Evolutionary conservation across 352 stramenopile species (phyloP).

Genomic region (Phytophthora quininea): DNA sequence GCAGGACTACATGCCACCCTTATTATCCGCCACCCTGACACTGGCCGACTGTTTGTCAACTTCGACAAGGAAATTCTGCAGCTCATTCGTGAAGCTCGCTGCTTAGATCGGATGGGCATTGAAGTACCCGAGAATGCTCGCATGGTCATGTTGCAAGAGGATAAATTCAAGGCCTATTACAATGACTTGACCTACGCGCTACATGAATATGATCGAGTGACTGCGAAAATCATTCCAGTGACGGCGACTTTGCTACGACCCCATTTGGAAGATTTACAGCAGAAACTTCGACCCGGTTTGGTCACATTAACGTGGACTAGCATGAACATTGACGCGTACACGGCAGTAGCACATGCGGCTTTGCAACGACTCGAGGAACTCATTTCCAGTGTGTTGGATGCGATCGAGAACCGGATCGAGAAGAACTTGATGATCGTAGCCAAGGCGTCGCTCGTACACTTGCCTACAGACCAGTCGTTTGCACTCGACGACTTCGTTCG

Average conservation of each 20-base stretch:
- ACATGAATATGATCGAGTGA: slow-evolving; percentile 83
- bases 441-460: slow-evolving; percentile 74
- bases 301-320: slow-evolving; percentile 90
- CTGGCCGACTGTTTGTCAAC: slow-evolving; percentile 82
- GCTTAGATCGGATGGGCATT: slow-evolving; percentile 82
- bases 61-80: slow-evolving; percentile 91
- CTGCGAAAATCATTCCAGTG: slow-evolving; percentile 74
- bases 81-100: slow-evolving; percentile 87
- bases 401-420: slow-evolving; percentile 86
- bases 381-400: slow-evolving; percentile 82
- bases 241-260: slow-evolving; percentile 59
- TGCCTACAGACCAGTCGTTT: slow-evolving; percentile 84
- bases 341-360: slow-evolving; percentile 59
- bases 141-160: slow-evolving; percentile 87
- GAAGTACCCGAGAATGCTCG: slow-evolving; percentile 83
- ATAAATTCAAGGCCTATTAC: slow-evolving; percentile 90
- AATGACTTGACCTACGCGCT: slow-evolving; percentile 83
- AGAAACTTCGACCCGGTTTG: slow-evolving; percentile 78
- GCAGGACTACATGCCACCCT: slow-evolving; percentile 82
- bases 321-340: slow-evolving; percentile 91
- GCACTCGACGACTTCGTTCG: slow-evolving; percentile 89
- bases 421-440: slow-evolving; percentile 87
- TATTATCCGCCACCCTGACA: slow-evolving; percentile 84
- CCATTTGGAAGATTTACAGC: slow-evolving; percentile 78
- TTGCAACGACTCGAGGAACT: slow-evolving; percentile 82